Percentiles rank a stretch among this genome's conserved stretches.
Conservation (phyloP, 2,329 filamentous ascomycete species). For the Ambrosiella beaveri region DNA sequence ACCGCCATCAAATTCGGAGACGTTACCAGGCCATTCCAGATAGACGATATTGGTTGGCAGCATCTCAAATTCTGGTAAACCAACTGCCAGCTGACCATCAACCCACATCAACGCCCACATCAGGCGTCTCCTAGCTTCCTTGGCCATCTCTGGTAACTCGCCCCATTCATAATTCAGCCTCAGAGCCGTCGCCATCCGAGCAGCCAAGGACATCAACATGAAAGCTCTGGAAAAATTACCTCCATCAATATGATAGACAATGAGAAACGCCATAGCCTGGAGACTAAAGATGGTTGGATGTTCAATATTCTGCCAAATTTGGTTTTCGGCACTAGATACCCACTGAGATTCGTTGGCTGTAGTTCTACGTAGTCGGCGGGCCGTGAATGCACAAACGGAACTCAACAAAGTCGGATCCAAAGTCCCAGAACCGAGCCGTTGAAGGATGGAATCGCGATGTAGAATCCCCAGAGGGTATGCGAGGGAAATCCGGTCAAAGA, state of each 20-base stretch:
- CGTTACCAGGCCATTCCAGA: conserved; percentile 26
- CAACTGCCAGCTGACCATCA: conserved; percentile 26
- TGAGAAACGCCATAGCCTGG: conserved; percentile 28
- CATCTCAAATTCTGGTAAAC: conserved; percentile 28
- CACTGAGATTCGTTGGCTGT: conserved; percentile 26
- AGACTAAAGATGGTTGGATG: conserved; percentile 40
- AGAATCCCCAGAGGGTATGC: conserved; percentile 24
- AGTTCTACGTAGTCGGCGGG: conserved; percentile 28
- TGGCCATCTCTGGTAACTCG: conserved; percentile 24
- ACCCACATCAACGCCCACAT: conserved; percentile 30
- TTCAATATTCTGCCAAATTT: conserved; percentile 36
- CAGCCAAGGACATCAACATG: conserved; percentile 27
- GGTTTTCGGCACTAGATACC: conserved; percentile 35
- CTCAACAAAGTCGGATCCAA: conserved; percentile 32
- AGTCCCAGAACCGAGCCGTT: conserved; percentile 38
- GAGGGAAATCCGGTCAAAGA: conserved; percentile 17
- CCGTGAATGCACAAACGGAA: conserved; percentile 33
- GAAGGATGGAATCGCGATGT: conserved; percentile 42
- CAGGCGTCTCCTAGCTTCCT: conserved; percentile 26
- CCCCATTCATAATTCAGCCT: conserved; percentile 27
- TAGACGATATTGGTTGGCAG: conserved; percentile 26
- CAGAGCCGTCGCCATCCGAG: conserved; percentile 26
- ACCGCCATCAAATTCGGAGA: conserved; percentile 23
- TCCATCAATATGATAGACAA: conserved; percentile 28
- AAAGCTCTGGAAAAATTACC: conserved; percentile 29